Evolutionary conservation across 2,329 filamentous ascomycete species (phyloP), one percentile per base, ranked within the genome.

Genomic region (Xylaria sp.): DNA sequence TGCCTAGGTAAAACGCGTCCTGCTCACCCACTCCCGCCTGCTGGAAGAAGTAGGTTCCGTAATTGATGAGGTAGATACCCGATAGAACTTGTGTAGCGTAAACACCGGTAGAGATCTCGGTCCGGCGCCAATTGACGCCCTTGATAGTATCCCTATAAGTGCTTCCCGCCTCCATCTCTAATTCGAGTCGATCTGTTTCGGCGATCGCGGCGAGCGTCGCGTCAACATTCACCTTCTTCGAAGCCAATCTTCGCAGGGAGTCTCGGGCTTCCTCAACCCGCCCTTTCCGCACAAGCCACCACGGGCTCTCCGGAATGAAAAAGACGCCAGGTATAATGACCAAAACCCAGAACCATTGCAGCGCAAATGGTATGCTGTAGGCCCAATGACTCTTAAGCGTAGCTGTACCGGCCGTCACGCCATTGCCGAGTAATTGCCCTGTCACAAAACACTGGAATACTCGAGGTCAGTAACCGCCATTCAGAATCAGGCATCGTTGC

Each of bases 21-120:
- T 80, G 78, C 1, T 83, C 80, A 0, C 78, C 73, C 34, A 90
- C 77, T 1, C 88, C 88, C 2, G 87, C 88, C 74, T 88, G 85
- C 70, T 86, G 80, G 74, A 90, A 89, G 75, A 86, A 86, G 74
- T 89, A 89, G 1, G 87, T 90, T 0, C 87, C 89, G 71, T 90
- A 92, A 66, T 87, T 87, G 57, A 89, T 88, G 71, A 91, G 86
- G 15, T 89, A 88, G 70, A 89, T 88, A 28, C 90, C 89, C 61
- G 86, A 88, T 1, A 91, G 80, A 23, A 90, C 89, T 74, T 92
- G 90, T 2, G 89, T 89, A 3, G 87, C 85, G 82, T 90, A 91
- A 7, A 89, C 88, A 77, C 90, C 89, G 69, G 83, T 82, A 3
- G 85, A 83, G 41, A 88, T 87, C 74, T 88, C 86, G 0, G 86